A percentile compares a stretch with the other conserved stretches of the same genome.
These are phyloP conservation scores for Vaccinium vitisidaea DNA, from an alignment of 148 eudicot genomes.

Conservation along the genomic window DNA sequence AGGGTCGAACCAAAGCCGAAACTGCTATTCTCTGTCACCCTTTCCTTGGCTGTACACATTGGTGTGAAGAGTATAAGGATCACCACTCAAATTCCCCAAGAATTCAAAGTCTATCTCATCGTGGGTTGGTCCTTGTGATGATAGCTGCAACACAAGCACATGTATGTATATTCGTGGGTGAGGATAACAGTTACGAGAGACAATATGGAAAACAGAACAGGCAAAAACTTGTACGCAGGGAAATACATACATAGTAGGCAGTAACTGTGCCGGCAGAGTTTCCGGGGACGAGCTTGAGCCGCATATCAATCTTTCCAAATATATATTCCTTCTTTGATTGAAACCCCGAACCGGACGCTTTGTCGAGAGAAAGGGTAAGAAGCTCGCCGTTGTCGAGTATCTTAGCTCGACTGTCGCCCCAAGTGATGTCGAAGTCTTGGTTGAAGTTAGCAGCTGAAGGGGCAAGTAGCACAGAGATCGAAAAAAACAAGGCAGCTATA, in stretches of 20 bases:
- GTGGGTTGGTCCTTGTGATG: neutral
- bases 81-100: slow-evolving; percentile 5
- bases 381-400: neutral
- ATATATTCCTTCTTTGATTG: neutral
- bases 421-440: neutral
- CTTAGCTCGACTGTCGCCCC: neutral
- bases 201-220: neutral
- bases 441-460: slow-evolving; percentile 3
- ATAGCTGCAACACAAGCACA: neutral
- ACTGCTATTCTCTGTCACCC: slow-evolving; percentile 2
- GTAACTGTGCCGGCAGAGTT: slow-evolving; percentile 5
- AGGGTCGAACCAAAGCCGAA: slow-evolving; percentile 9
- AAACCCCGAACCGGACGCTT: slow-evolving; percentile 2
- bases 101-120: slow-evolving; percentile 5
- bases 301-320: neutral
- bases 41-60: slow-evolving; percentile 8
- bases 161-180: neutral
- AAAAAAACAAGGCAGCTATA: neutral
- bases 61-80: slow-evolving; percentile 6
- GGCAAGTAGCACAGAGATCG: neutral
- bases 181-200: neutral
- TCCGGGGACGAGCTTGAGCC: neutral
- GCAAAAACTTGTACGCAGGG: neutral
- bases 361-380: neutral
- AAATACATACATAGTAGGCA: neutral